Evolutionary conservation across 306 rosid genomes (phyloP), one percentile per base, ranked within the genome.

Genomic region (Cucurbita maxima): DNA sequence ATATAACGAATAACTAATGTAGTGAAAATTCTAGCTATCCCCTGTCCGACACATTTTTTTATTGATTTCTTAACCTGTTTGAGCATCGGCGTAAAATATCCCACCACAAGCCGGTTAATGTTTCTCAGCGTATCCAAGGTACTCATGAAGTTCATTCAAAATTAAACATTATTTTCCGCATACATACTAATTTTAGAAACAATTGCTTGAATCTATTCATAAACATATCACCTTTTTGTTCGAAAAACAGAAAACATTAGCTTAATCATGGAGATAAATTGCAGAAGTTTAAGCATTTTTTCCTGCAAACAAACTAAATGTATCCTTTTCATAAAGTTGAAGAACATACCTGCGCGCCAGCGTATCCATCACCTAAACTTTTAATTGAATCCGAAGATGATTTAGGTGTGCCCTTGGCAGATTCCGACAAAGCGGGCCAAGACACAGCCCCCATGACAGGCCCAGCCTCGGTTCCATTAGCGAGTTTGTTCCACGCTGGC

Each of bases 401-500:
- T 80, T 88, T 90, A 22, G 77, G 36, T 0, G 83, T 52, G 76
- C 82, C 84, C 80, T 81, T 81, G 6, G 90, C 81, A 1, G 96
- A 81, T 80, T 84, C 90, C 8, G 92, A 83, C 60, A 89, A 56
- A 37, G 91, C 84, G 0, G 95, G 97, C 96, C 94, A 93, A 14
- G 94, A 86, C 9, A 66, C 86, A 8, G 84, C 85, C 41, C 88
- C 96, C 84, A 90, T 87, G 63, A 88, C 96, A 9, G 87, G 85
- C 51, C 78, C 88, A 79, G 74, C 80, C 77, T 86, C 94, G 5
- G 79, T 82, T 16, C 87, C 96, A 75, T 87, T 85, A 25, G 88
- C 77, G 0, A 92, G 87, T 84, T 79, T 90, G 55, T 82, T 92
- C 96, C 96, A 92, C 20, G 73, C 98, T 4, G 82, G 89, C 84